Base-by-base conservation (phyloP, 129 eudicot genomes). In the Flaveria robusta region DNA sequence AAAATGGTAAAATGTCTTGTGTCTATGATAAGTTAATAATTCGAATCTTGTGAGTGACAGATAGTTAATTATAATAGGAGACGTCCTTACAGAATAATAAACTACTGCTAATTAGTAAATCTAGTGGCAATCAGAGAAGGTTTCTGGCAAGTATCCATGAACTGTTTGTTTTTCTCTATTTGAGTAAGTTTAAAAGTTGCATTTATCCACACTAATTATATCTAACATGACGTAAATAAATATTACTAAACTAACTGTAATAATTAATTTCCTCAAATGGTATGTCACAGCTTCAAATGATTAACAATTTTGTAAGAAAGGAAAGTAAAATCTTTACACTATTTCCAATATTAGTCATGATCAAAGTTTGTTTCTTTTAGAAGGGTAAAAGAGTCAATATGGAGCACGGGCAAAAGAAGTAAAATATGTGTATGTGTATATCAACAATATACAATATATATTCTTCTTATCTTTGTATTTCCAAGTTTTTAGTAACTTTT, bases 261-360 rank as follows among this genome's bases (percentile, higher is more conserved):
- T 69, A 77, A 18, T 46, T 69, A 27, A 70, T 69, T 77, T 68
- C 81, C 31, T 18, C 56, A 55, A 58, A 77, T 70, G 51, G 62
- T 58, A 68, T 77, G 49, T 45, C 31, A 66, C 66, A 66, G 45
- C 74, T 66, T 66, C 64, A 52, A 66, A 37, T 79, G 62, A 79
- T 72, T 71, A 54, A 41, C 74, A 72, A 37, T 24, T 22, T 66
- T 55, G 41, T 22, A 72, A 34, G 55, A 16, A 72, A 18, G 79
- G 74, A 56, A 74, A 54, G 45, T 80, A 23, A 54, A 54, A 80
- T 66, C 65, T 19, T 29, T 80, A 66, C 79, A 52, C 65, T 19
- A 74, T 55, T 74, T 54, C 79, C 79, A 79, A 80, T 80, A 73
- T 54, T 66, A 67, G 60, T 43, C 69, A 55, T 45, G 79, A 31